These are phyloP conservation scores for Solioccasus polychromus DNA, from an alignment of 768 basidiomycete species.

Conservation along the genomic window DNA sequence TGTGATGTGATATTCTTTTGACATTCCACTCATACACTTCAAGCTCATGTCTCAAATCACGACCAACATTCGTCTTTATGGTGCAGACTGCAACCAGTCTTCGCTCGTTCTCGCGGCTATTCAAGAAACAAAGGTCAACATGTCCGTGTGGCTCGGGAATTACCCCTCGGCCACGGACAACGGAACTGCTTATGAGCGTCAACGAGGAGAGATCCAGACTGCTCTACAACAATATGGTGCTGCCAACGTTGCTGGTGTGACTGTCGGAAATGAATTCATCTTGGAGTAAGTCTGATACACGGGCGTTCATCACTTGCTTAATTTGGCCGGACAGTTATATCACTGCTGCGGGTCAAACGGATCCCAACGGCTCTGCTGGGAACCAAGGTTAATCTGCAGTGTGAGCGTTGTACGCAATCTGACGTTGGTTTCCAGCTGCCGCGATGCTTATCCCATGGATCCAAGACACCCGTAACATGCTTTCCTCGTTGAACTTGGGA, in stretches of 20 bases:
- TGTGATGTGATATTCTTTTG: background rate
- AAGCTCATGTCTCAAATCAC: conserved; percentile 87
- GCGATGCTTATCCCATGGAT: conserved; percentile 64
- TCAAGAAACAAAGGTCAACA: conserved; percentile 81
- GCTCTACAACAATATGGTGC: conserved; percentile 79
- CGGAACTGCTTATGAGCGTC: conserved; percentile 66
- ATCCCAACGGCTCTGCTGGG: conserved; percentile 60
- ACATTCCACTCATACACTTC: conserved; percentile 7
- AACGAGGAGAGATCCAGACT: conserved; percentile 60
- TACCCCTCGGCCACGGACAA: conserved; percentile 64
- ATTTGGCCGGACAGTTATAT: conserved; percentile 49
- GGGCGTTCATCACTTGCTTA: conserved; percentile 1
- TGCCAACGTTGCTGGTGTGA: conserved; percentile 72
- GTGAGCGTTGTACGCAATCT: background rate
- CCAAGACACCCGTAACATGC: conserved; percentile 56
- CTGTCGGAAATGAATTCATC: conserved; percentile 91
- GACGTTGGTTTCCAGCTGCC: conserved; percentile 42
- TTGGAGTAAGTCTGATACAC: conserved; percentile 56
- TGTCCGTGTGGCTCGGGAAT: conserved; percentile 76
- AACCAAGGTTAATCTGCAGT: conserved; percentile 30
- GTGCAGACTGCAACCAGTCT: conserved; percentile 83
- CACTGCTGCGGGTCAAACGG: conserved; percentile 43
- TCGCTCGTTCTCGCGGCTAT: conserved; percentile 87
- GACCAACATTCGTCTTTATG: conserved; percentile 77
- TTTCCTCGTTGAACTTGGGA: conserved; percentile 51